Percentiles rank a stretch among this genome's conserved stretches.
Evolutionary conservation across 345 rosid species (phyloP).

Genomic region (Toxicodendron radicans): DNA sequence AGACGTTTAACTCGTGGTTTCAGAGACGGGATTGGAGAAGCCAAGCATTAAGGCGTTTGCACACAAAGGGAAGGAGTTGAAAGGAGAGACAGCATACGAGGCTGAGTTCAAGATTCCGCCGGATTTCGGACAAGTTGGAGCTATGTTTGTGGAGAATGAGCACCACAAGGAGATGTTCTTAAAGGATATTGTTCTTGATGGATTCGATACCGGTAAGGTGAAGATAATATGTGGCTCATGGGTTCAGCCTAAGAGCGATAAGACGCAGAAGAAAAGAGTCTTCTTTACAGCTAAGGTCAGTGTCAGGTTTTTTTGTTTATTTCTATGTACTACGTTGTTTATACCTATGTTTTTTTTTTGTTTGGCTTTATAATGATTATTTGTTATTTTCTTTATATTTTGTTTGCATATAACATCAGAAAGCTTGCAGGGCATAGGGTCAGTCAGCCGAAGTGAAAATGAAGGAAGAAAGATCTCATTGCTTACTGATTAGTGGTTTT

Average conservation of each 20-base stretch:
- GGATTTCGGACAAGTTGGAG: slow-evolving; percentile 68
- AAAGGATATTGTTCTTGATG: slow-evolving; percentile 47
- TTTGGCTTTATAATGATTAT: no score
- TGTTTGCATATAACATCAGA: no score
- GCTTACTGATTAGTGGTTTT: no score
- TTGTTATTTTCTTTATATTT: no score
- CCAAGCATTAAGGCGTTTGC: slow-evolving; percentile 50
- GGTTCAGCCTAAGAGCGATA: slow-evolving; percentile 57
- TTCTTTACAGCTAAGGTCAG: slow-evolving; percentile 63
- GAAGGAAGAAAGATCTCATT: no score
- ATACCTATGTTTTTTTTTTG: no score
- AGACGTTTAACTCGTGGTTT: not conserved
- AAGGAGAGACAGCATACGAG: slow-evolving; percentile 46
- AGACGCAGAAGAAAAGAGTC: slow-evolving; percentile 43
- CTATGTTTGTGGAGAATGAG: slow-evolving; percentile 67
- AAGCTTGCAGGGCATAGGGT: no score
- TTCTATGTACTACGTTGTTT: no score
- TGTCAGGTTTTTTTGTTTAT: not conserved
- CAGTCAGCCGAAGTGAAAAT: no score
- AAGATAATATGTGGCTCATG: slow-evolving; percentile 60
- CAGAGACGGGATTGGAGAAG: slow-evolving; percentile 52
- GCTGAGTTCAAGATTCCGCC: slow-evolving; percentile 50
- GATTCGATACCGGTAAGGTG: slow-evolving; percentile 36
- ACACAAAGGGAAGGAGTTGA: slow-evolving; percentile 19
- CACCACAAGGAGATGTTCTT: slow-evolving; percentile 69